Evolutionary conservation across 148 eudicot genomes (phyloP).

Genomic region (Camellia lanceoleosa): DNA sequence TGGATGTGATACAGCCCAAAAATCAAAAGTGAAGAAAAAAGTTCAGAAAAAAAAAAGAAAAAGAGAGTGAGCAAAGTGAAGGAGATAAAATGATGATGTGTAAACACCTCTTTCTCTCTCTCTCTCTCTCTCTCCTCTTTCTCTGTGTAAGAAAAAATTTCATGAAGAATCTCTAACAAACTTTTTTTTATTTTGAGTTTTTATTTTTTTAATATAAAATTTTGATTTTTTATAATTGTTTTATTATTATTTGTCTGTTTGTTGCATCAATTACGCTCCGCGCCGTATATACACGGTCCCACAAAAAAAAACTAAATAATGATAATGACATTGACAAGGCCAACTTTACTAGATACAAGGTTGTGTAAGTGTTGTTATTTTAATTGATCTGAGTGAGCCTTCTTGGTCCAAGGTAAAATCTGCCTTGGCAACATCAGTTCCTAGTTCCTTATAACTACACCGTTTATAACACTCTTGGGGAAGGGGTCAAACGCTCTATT

Average conservation of each 20-base stretch:
- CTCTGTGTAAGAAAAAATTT: neutral
- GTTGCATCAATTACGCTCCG: neutral
- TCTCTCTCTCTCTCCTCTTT: neutral
- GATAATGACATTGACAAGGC: neutral
- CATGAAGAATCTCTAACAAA: neutral
- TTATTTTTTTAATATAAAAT: neutral
- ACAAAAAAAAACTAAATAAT: neutral
- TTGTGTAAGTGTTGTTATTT: neutral
- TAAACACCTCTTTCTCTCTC: neutral
- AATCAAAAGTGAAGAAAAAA: neutral
- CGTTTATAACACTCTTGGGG: too few species aligned
- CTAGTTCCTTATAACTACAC: neutral
- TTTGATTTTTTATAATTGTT: neutral
- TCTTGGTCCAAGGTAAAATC: neutral
- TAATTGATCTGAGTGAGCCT: too few species aligned
- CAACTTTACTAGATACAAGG: neutral
- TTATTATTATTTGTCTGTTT: neutral
- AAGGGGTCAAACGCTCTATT: too few species aligned
- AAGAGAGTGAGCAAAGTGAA: too few species aligned
- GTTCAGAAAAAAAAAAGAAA: neutral
- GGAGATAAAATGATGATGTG: neutral
- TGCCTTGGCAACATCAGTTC: neutral
- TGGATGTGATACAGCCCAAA: slow-evolving; percentile 5
- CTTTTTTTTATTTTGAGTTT: neutral
- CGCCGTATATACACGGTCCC: neutral